Evolutionary conservation across 2,329 filamentous ascomycete genomes (phyloP), one percentile per base, ranked within the genome.

Genomic region (Laburnicola sp.): DNA sequence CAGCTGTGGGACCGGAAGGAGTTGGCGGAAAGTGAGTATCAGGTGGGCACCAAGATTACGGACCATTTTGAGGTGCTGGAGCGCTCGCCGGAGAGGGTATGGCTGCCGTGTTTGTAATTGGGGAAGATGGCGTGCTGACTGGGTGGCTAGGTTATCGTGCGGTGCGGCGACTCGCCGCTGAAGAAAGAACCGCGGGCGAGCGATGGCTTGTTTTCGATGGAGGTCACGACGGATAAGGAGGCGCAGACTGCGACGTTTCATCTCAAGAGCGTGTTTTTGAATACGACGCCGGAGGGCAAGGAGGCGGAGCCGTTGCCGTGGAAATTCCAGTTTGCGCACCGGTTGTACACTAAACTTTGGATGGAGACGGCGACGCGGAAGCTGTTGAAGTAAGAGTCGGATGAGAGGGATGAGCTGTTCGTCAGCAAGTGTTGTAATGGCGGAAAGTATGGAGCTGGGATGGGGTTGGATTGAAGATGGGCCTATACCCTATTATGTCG

Each of bases 61-160:
- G 72, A 75, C 59, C 72, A 75, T 55, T 75, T 75, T 38, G 72
- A 75, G 63, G 72, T 75, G n/a, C 52, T 75, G 34, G 65, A 73
- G 23, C 65, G 70, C 44, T 57, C 56, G 7, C 51, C 58, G 8
- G 64, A 71, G 8, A 74, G 70, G 70, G 72, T 74, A 57, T 23
- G 65, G 48, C 8, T 32, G 27, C 2, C n/a, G 25, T 28, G 4
- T 32, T 16, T 30, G 16, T n/a, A n/a, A n/a, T 16, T 38, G 30
- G 43, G 6, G 3, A 16, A 21, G 23, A 22, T 32, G 16, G 32
- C 23, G 34, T 2, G 23, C 28, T 2, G 16, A 11, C n/a, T 43
- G 27, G 9, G 31, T 30, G 39, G 22, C 27, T 35, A 71, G 72
- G 70, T 75, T 10, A 56, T 68, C 4, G 70, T 75, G 1, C 63